Conservation (phyloP, 345 rosid genomes). For the Acer campestre region DNA sequence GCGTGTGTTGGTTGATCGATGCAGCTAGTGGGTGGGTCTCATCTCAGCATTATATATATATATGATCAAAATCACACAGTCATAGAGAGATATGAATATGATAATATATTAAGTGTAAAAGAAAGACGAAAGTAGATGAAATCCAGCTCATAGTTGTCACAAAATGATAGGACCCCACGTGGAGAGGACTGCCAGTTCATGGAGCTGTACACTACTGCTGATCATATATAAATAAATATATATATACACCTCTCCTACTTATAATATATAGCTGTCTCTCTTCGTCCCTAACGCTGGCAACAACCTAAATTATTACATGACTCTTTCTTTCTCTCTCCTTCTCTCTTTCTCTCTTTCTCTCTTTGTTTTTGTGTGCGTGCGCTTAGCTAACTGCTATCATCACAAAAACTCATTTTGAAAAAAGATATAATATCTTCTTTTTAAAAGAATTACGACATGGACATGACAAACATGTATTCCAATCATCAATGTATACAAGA, state of each 20-base stretch:
- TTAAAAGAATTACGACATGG: neutral
- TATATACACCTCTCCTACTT: neutral
- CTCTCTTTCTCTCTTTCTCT: slow-evolving; percentile 6
- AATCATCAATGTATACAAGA: neutral
- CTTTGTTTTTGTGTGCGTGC: neutral
- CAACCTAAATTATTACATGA: slow-evolving; percentile 21
- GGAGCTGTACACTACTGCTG: slow-evolving; percentile 22
- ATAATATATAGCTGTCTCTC: slow-evolving; percentile 45
- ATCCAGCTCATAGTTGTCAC: slow-evolving; percentile 44
- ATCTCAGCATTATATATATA: neutral
- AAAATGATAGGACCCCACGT: slow-evolving; percentile 45
- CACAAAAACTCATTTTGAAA: neutral
- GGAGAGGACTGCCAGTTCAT: slow-evolving; percentile 53
- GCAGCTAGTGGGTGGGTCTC: slow-evolving; percentile 1
- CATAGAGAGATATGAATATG: too few species aligned
- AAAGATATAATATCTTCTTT: neutral
- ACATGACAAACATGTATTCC: slow-evolving; percentile 11
- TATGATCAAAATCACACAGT: neutral
- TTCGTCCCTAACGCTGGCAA: slow-evolving; percentile 44
- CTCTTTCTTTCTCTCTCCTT: slow-evolving; percentile 13
- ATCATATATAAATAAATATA: slow-evolving; percentile 4
- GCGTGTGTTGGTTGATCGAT: neutral
- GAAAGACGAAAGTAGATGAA: slow-evolving; percentile 23
- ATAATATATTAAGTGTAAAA: neutral
- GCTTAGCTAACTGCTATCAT: too few species aligned